Evolutionary conservation across 2,329 filamentous ascomycete species (phyloP), one percentile per base, ranked within the genome.

Genomic region (Fusarium sp.): DNA sequence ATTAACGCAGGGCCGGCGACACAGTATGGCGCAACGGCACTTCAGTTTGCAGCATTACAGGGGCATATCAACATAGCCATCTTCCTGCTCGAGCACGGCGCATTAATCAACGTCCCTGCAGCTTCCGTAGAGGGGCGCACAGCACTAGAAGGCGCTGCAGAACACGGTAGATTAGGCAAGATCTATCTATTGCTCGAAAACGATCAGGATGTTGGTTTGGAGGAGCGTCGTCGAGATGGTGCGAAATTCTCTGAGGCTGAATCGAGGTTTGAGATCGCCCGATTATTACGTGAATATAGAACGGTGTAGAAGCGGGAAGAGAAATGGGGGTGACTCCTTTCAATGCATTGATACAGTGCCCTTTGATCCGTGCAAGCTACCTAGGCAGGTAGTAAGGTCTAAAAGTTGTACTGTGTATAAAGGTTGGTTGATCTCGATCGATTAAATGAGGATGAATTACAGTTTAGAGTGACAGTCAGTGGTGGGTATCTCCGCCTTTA

Each of bases 401-500:
- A 9, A 23, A 23, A 9, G 30, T 8, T 30, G 30, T 30, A 30
- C 30, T 8, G 6, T 6, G 27, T 30, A 11, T 30, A 30, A 30
- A 35, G 33, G 14, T 15, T 26, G 18, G 37, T 26, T 52, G 48
- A 12, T 23, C 37, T 50, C 20, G 20, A 50, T 52, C 33, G 32
- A 27, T 27, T 17, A 41, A 23, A 30, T 14, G 27, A 26, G 6
- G 27, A 59, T 7, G 15, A 7, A 27, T 38, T 32, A 10, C 17
- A 49, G 30, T 33, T 33, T 42, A 27, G 42, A 15, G 40, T 46
- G 30, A 18, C n/a, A 33, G 37, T 44, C 33, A 44, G 7, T 14
- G 26, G 53, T 62, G 54, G 58, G 20, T 38, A 38, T 33, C 35
- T 27, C 37, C 26, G 20, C 63, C 55, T 20, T 53, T 54, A 27